phyloP scores from a whole-genome alignment of 2,329 filamentous ascomycete genomes.

The Talaromyces marneffei region DNA sequence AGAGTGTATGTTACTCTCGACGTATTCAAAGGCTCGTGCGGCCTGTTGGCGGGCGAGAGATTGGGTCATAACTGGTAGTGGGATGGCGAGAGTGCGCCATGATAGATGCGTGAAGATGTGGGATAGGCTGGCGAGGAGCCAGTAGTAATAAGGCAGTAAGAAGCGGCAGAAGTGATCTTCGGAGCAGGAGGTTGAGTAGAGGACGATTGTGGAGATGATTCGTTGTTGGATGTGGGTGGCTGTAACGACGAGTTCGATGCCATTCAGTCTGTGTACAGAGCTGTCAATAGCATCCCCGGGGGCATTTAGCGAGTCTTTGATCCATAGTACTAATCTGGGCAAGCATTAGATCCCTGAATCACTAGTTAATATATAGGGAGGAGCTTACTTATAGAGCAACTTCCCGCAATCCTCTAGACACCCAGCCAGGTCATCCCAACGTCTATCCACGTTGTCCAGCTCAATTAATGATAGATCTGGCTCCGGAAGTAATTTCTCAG shows the following conservation, averaged over 20 bases:
- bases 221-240: not conserved
- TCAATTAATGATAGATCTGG: not conserved
- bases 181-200: not conserved
- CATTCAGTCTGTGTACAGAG: not conserved
- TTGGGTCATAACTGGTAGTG: not conserved
- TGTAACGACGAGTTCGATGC: not conserved
- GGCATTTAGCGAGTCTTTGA: not conserved
- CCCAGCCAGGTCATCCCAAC: not conserved
- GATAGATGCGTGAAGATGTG: not conserved
- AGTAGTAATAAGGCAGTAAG: not conserved
- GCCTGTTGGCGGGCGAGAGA: not conserved
- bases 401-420: not conserved
- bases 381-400: not conserved
- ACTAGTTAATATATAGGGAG: no score
- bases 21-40: not conserved
- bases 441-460: not conserved
- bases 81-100: not conserved
- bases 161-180: not conserved
- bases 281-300: no score
- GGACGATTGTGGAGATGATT: not conserved
- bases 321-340: not conserved
- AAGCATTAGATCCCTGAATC: not conserved
- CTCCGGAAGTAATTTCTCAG: not conserved
- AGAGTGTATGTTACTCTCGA: not conserved
- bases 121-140: not conserved